Base-by-base conservation (phyloP, 208 protist genomes). In the Trypanosoma lewisi region DNA sequence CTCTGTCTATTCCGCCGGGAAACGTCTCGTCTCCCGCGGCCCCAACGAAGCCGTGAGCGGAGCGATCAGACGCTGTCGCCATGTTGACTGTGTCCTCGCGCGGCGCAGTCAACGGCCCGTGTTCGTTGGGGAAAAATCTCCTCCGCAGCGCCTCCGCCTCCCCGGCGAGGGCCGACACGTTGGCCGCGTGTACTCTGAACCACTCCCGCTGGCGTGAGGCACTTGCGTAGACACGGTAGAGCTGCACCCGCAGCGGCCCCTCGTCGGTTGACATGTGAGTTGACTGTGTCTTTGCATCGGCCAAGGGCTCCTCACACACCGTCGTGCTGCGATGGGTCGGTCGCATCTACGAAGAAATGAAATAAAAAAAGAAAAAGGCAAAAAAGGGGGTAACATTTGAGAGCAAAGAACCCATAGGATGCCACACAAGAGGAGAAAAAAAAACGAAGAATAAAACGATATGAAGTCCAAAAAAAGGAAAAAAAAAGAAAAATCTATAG, bases 141-240 rank as follows among this genome's bases (percentile, higher is more conserved):
- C 8, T 21, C 25, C 57, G 55, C n/a, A 71, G 39, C 17, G 25
- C 21, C 48, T 71, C 66, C 19, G 57, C 57, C 28, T 39, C 50
- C 39, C 45, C 57, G 2, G 23, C 37, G 12, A 71, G 37, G 30
- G 57, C 11, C 25, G 11, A 42, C 16, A 42, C 57, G 36, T 71
- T 63, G 11, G 36, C 25, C 23, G 56, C 57, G 41, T 71, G 66
- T 30, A 71, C 0, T 39, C 19, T 27, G 31, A 71, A 71, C 66
- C 66, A 71, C 50, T 51, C 55, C 25, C 57, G 66, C 50, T 71
- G 66, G 9, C 66, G 55, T n/a, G 44, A 54, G 0, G 60, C 50
- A 47, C 28, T 71, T 4, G 66, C 39, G 51, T 71, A 64, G 34
- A 71, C 59, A 21, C 66, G 66, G 31, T 57, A 64, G 12, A 71